Conservation (phyloP, 768 basidiomycete species). For the Naganishia friedmannii region DNA sequence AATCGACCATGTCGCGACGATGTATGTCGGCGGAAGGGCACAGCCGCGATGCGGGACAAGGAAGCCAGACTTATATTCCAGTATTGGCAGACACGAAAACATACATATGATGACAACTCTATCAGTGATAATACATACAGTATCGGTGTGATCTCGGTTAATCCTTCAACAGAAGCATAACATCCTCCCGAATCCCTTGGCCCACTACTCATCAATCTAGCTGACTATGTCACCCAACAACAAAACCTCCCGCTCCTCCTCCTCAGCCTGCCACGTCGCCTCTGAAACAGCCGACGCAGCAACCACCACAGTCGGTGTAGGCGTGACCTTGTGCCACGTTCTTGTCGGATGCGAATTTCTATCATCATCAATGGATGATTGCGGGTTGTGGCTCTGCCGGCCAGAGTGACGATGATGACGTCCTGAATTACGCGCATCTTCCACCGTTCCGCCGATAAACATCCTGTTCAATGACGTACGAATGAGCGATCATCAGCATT, state of each 20-base stretch:
- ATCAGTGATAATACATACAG: no score
- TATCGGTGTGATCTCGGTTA: no score
- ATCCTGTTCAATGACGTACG: background rate
- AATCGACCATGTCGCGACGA: no score
- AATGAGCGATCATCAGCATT: background rate
- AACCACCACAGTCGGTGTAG: background rate
- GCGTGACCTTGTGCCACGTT: slow-evolving; percentile 13
- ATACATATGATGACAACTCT: no score
- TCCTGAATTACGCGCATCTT: slow-evolving; percentile 19
- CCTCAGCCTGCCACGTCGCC: background rate
- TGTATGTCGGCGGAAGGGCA: no score
- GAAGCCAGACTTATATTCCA: no score
- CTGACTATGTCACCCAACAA: background rate
- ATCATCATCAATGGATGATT: background rate
- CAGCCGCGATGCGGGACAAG: no score
- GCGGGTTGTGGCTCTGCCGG: background rate
- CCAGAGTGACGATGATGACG: slow-evolving; percentile 16
- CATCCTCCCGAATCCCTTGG: background rate
- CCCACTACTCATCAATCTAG: background rate
- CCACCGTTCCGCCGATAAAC: slow-evolving; percentile 20
- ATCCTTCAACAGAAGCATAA: no score
- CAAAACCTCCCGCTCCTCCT: background rate
- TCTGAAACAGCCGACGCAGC: background rate
- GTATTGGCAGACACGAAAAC: no score
- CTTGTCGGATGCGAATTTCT: slow-evolving; percentile 9